These are phyloP conservation scores for Camelina laxa DNA, from an alignment of 345 rosid species.

Conservation along the genomic window DNA sequence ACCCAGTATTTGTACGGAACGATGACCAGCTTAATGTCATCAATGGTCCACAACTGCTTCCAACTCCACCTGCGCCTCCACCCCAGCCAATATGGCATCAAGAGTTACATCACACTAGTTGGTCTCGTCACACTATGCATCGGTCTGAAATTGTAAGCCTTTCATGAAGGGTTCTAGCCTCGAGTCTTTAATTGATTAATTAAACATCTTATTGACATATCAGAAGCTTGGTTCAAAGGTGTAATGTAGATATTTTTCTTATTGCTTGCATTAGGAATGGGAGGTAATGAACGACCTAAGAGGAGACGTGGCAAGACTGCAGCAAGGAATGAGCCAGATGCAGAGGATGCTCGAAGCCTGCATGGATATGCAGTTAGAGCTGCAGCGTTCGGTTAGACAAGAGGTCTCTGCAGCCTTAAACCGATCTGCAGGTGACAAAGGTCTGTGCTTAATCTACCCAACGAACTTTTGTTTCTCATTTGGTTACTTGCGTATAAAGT, in stretches of 20 bases:
- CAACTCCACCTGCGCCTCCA: slow-evolving; percentile 89
- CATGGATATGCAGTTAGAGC: slow-evolving; percentile 99
- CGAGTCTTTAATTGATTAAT: background rate
- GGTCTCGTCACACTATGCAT: slow-evolving; percentile 91
- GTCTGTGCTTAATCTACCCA: slow-evolving; percentile 41
- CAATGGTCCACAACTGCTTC: slow-evolving; percentile 69
- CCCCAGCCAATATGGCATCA: slow-evolving; percentile 97
- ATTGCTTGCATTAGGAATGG: slow-evolving; percentile 77
- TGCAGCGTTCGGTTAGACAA: slow-evolving; percentile 98
- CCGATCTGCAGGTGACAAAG: slow-evolving; percentile 73
- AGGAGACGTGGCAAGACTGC: slow-evolving; percentile 92
- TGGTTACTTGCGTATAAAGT: background rate
- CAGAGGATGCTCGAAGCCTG: slow-evolving; percentile 98
- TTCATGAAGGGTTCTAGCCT: slow-evolving; percentile 4
- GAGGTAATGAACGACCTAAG: slow-evolving; percentile 91
- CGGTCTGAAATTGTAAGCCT: slow-evolving; percentile 87
- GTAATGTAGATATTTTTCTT: slow-evolving; percentile 8
- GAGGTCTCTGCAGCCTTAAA: slow-evolving; percentile 98
- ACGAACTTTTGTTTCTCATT: slow-evolving; percentile 17
- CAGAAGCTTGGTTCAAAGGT: slow-evolving; percentile 27
- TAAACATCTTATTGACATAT: background rate
- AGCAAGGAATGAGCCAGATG: slow-evolving; percentile 99
- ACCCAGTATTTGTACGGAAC: slow-evolving; percentile 62
- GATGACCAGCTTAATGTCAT: slow-evolving; percentile 56
- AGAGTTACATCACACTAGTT: slow-evolving; percentile 76